A percentile compares a stretch with the other conserved stretches of the same genome.
Conservation (phyloP, 176 grass and related monocot species). For the Lolium perenne region DNA sequence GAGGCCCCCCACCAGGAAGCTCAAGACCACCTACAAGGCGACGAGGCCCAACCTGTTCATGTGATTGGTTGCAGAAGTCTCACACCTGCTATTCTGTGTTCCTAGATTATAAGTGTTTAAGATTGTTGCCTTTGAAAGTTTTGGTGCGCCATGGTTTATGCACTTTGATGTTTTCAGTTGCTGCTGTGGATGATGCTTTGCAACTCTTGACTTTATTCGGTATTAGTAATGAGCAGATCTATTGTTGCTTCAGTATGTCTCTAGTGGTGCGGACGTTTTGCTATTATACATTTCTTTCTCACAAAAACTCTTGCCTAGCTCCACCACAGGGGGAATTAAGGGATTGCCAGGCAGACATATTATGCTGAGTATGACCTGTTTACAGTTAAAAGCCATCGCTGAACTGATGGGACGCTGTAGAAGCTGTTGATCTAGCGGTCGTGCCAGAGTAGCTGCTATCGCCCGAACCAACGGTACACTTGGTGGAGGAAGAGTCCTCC, state of each 20-base stretch:
- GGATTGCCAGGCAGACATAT: too few relatives aligned
- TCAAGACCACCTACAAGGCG: slow-evolving; percentile 94
- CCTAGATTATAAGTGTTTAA: slow-evolving; percentile 14
- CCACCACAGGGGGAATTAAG: too few relatives aligned
- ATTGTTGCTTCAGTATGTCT: neutral
- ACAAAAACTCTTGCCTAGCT: too few relatives aligned
- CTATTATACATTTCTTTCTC: too few relatives aligned
- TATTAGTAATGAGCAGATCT: slow-evolving; percentile 6
- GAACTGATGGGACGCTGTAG: too few relatives aligned
- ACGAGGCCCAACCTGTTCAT: slow-evolving; percentile 90
- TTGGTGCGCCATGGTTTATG: slow-evolving; percentile 34
- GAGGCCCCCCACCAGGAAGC: slow-evolving; percentile 76
- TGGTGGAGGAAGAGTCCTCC: too few relatives aligned
- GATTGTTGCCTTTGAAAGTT: slow-evolving; percentile 33
- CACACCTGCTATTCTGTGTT: neutral
- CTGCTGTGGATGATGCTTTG: slow-evolving; percentile 3
- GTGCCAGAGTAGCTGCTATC: too few relatives aligned
- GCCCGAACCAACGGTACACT: too few relatives aligned
- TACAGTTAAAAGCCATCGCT: too few relatives aligned
- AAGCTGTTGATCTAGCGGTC: too few relatives aligned
- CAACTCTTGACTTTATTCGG: neutral
- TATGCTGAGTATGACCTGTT: too few relatives aligned
- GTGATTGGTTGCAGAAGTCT: slow-evolving; percentile 31
- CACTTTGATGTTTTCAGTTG: slow-evolving; percentile 29
- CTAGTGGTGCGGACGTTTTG: too few relatives aligned